Conservation (phyloP, 495 filamentous ascomycete genomes). For the Hypoxylon crocopeplum region DNA sequence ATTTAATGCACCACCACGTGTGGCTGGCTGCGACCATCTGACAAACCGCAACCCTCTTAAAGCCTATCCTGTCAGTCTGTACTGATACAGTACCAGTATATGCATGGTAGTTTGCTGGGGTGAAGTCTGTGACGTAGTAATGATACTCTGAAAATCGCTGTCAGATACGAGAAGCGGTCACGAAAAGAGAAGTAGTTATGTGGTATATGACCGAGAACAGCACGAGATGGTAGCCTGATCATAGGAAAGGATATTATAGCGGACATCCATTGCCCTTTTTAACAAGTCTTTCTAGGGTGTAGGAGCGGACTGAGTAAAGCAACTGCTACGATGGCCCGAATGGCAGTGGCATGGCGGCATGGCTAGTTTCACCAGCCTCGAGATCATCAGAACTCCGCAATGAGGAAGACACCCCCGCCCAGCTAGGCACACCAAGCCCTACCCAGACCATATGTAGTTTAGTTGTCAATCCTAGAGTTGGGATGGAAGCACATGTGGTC, state of each 20-base stretch:
- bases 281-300: not conserved
- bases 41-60: not conserved
- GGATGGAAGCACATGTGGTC: not conserved
- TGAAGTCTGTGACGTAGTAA: slow-evolving; percentile 16
- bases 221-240: slow-evolving; percentile 4
- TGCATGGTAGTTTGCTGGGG: no score
- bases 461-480: no score
- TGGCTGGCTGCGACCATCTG: not conserved
- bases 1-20: slow-evolving; percentile 1
- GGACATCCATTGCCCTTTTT: slow-evolving; percentile 6
- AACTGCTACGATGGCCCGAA: not conserved
- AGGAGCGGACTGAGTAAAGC: not conserved
- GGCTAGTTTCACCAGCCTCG: slow-evolving; percentile 26
- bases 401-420: slow-evolving; percentile 12
- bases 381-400: slow-evolving; percentile 31
- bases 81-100: no score
- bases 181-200: not conserved
- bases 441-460: slow-evolving; percentile 14
- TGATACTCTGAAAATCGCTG: not conserved
- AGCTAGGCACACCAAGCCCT: slow-evolving; percentile 16
- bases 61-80: not conserved
- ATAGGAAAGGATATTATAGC: slow-evolving; percentile 2
- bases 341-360: no score
- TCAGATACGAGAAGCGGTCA: slow-evolving; percentile 3
- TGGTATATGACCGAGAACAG: not conserved